Percentiles rank a stretch among this genome's conserved stretches.
Conservation (phyloP, 169 alveolate species). For the Cryptosporidium meleagridis region DNA sequence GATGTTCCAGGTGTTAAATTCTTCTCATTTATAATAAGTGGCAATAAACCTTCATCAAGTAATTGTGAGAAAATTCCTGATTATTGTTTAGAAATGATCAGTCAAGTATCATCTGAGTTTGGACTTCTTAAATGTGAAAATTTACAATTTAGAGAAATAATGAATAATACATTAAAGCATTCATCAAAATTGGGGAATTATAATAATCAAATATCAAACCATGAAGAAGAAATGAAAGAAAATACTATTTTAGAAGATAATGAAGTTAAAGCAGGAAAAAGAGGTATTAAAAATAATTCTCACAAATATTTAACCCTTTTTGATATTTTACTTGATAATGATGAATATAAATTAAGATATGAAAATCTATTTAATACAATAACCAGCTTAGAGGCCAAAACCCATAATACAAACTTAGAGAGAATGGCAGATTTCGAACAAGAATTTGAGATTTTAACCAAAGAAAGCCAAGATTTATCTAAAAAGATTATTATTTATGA, state of each 20-base stretch:
- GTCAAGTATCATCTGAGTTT: constrained; percentile 31
- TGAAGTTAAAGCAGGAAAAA: neutral
- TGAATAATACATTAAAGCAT: neutral
- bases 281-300: neutral
- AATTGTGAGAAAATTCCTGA: neutral
- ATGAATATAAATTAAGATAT: constrained; percentile 9
- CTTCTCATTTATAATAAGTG: constrained; percentile 8
- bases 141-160: neutral
- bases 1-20: constrained; percentile 50
- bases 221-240: neutral
- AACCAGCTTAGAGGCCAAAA: constrained; percentile 3
- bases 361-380: constrained; percentile 1
- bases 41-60: neutral
- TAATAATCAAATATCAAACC: neutral
- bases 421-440: constrained; percentile 59
- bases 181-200: neutral
- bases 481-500: constrained; percentile 16
- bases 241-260: neutral
- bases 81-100: constrained; percentile 40
- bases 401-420: constrained; percentile 55
- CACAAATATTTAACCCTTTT: neutral
- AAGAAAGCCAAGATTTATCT: neutral
- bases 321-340: constrained; percentile 40
- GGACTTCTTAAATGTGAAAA: neutral
- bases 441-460: constrained; percentile 33